Evolutionary conservation across 768 basidiomycete genomes (phyloP), one percentile per base, ranked within the genome.

Genomic region (Vararia minispora): DNA sequence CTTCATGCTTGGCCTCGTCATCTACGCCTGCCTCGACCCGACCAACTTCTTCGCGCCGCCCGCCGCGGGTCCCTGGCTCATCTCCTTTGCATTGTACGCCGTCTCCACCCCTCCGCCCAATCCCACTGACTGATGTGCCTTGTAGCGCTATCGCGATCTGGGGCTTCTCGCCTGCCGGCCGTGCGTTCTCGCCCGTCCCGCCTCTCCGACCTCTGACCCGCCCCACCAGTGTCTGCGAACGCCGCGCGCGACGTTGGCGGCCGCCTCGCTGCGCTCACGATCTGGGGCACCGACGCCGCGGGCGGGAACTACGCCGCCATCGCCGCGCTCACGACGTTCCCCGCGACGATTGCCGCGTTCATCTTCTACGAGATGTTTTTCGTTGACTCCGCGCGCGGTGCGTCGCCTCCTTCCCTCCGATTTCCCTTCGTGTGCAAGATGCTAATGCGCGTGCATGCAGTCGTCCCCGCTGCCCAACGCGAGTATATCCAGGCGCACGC

Each of bases 161-260:
- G 77, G 72, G 76, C 27, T 82, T 61, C 52, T 60, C 71, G 4
- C 58, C 68, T 3, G 59, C 64, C 25, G 68, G 69, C 17, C 55
- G 75, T 76, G 48, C 51, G 62, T 51, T 25, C 6, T 42, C 25
- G 20, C 12, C 14, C 37, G 22, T 12, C 17, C 20, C 30, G n/a
- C 32, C 28, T 30, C 17, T 17, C 30, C 28, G 23, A 7, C 11
- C 25, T 43, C 17, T 35, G 28, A 29, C 13, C 4, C 31, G 32
- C 11, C 25, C 16, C 32, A 43, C 7, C 40, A 74, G 69, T 83
- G 31, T 65, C 75, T 11, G 62, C 78, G 24, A 84, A 84, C 54
- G 57, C 75, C 3, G 77, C 79, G 21, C 76, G 80, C 50, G 80
- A 83, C 52, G 21, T 84, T 29, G 80, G 79, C 14, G 74, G 67